Percentiles rank a stretch among this genome's conserved stretches.
These are phyloP conservation scores for Stentor coeruleus DNA, from an alignment of 73 alveolate genomes.

Conservation along the genomic window DNA sequence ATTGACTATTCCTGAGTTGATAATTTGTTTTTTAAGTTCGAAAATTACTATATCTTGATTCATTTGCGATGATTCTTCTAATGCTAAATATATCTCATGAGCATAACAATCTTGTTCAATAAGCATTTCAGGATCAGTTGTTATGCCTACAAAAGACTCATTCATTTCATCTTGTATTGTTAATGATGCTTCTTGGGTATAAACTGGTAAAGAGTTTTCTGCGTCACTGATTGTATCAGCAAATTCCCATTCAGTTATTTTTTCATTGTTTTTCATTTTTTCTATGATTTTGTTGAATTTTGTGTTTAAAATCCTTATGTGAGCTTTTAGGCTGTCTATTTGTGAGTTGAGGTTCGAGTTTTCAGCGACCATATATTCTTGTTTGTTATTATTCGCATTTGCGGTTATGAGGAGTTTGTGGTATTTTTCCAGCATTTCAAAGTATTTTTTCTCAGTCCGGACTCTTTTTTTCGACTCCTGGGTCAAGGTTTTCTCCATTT, in stretches of 20 bases:
- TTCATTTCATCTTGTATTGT: not conserved
- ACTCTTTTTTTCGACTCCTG: not conserved
- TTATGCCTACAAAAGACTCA: not conserved
- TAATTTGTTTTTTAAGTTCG: slow-evolving; percentile 3
- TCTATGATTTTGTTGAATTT: not conserved
- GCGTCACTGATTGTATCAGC: not conserved
- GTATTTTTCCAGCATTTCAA: not conserved
- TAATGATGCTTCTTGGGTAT: not conserved
- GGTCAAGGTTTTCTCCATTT: not conserved
- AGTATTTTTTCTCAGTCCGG: not conserved
- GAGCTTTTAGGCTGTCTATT: not conserved
- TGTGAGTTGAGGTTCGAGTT: not conserved
- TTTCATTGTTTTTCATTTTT: not conserved
- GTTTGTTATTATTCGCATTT: not conserved
- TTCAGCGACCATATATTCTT: not conserved
- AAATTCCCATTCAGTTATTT: slow-evolving; percentile 10
- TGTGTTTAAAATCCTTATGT: not conserved
- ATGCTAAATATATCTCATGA: not conserved
- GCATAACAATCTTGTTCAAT: not conserved
- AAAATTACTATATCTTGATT: not conserved
- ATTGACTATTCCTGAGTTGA: slow-evolving; percentile 6
- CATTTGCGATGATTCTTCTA: not conserved
- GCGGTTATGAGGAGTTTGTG: not conserved
- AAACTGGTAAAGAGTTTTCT: not conserved
- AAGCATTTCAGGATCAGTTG: not conserved